Evolutionary conservation across 1,139 yeast species (phyloP).

Genomic region (Saccharomyces hybrid): DNA sequence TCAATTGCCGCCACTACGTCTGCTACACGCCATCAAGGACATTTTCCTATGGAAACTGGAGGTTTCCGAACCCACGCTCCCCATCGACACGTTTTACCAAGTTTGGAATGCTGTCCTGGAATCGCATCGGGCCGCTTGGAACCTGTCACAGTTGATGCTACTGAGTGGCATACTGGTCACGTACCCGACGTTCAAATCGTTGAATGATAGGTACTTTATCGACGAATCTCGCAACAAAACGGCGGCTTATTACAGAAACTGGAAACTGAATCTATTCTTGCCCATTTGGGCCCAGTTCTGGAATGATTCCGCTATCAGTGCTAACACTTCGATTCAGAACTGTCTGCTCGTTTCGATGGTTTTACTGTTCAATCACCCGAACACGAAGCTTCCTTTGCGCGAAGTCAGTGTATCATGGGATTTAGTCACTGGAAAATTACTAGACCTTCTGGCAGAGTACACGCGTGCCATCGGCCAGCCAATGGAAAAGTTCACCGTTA

Average conservation of each 20-base stretch:
- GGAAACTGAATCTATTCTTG: slow-evolving; percentile 19
- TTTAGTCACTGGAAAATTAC: not conserved
- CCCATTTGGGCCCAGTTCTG: slow-evolving; percentile 19
- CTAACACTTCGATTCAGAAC: not conserved
- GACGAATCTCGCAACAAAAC: slow-evolving; percentile 20
- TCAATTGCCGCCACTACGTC: slow-evolving; percentile 10
- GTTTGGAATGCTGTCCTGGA: slow-evolving; percentile 18
- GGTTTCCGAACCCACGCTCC: slow-evolving; percentile 27
- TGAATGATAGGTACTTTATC: slow-evolving; percentile 19
- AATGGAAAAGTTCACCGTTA: not conserved
- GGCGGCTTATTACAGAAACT: slow-evolving; percentile 10
- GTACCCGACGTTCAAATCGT: slow-evolving; percentile 8
- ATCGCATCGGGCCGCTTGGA: slow-evolving; percentile 17
- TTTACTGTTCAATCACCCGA: not conserved
- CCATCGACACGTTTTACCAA: slow-evolving; percentile 17
- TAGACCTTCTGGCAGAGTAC: not conserved
- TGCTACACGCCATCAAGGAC: slow-evolving; percentile 18
- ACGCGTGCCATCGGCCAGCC: not conserved
- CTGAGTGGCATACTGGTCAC: slow-evolving; percentile 23
- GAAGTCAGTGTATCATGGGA: not conserved
- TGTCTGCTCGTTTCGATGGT: not conserved
- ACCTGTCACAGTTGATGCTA: slow-evolving; percentile 18
- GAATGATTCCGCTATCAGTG: not conserved
- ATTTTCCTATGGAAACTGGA: slow-evolving; percentile 27
- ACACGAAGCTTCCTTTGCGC: not conserved